Evolutionary conservation across 2,329 filamentous ascomycete genomes (phyloP), one percentile per base, ranked within the genome.

Genomic region (Alternaria ethzedia): DNA sequence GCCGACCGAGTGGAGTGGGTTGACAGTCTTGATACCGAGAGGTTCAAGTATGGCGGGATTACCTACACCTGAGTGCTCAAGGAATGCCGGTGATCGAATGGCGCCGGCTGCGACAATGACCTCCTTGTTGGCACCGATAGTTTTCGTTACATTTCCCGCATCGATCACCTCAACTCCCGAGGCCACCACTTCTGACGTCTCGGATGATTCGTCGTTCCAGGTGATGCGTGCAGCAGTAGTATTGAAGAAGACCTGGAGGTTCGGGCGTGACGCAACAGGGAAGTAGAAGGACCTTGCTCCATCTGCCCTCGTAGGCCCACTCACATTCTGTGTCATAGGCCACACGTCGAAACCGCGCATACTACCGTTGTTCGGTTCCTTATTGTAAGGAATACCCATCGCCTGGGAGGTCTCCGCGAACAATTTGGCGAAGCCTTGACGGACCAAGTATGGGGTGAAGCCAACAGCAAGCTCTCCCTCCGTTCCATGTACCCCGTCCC

Each of bases 241-340:
- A 63, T 83, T 82, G 17, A 81, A 65, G 28, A 84, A 78, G 1
- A 85, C 69, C 4, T 82, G 68, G 2, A 85, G 71, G 64, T 86
- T 86, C 3, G 72, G 51, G 47, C 83, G 74, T 46, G 66, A 55
- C 17, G 65, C 73, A 59, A 82, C 70, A 2, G 83, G 82, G 57
- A 77, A 83, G 66, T 84, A 85, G 65, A 83, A 86, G 5, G 83
- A 82, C 15, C 82, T 75, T 5, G 82, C 83, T 36, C 84, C 82
- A 72, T 86, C 83, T 59, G 82, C 79, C 11, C 83, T 79, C 11
- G 82, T 73, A 63, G 80, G 74, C 15, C 73, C 71, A 2, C 72
- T 70, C 1, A 72, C 63, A 61, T 85, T 75, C 15, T 84, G 58
- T 1, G 82, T 85, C 66, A 76, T 78, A 2, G 83, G 81, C 71